Base-by-base conservation (phyloP, 2,329 filamentous ascomycete genomes). In the Aspergillus amoenus region DNA sequence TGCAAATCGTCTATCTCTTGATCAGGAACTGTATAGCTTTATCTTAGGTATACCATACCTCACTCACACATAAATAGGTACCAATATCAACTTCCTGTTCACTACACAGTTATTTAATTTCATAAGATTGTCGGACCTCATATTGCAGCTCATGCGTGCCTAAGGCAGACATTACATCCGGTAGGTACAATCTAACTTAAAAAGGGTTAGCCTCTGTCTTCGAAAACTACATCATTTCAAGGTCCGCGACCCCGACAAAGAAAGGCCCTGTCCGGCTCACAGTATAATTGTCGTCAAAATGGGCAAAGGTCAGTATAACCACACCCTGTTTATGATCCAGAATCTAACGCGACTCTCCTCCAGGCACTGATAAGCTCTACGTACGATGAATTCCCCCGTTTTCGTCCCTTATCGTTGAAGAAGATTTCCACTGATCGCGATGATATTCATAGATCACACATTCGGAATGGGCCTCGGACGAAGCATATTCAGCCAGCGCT, bases 391-490 rank as follows among this genome's bases (percentile, higher is more conserved):
- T 43, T n/a, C 5, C 52, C 17, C 47, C 17, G 27, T 30, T 30
- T 30, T 30, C 27, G 8, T 41, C 39, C 44, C 47, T 44, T 55
- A 43, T 34, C 27, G 52, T 54, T 37, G 13, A 37, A 55, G 59
- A 63, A 53, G 56, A 52, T 55, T 40, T 43, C 45, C 22, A 68
- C 62, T 57, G 56, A 58, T 59, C 52, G 27, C 54, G 41, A 44
- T 12, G 32, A 37, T 45, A 32, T 45, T 15, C 56, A 50, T 64
- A 87, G 83, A 99, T 99, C 70, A 99, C 94, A 55, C 95, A 99
- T 78, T 95, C 91, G 41, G 94, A 99, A 81, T 99, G 94, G 94
- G 88, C 91, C 7, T 96, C 92, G 5, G 86, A 88, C 47, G 93
- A 97, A 75, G 87, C 91, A 58, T 97, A 90, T 76, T 89, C 90